These are phyloP conservation scores for Casuarina glauca DNA, from an alignment of 306 rosid species.

Conservation along the genomic window DNA sequence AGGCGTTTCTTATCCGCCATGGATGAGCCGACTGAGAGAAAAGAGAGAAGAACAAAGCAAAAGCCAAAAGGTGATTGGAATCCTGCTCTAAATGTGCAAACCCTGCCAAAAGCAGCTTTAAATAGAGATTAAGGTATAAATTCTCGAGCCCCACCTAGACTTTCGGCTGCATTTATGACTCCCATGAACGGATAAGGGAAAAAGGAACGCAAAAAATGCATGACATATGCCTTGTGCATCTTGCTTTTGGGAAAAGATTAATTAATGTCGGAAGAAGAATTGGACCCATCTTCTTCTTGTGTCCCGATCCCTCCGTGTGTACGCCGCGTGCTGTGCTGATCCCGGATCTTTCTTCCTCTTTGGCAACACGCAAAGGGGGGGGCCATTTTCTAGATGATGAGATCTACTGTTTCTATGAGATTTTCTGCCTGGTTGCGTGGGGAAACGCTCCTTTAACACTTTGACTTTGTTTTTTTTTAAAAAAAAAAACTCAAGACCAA, in stretches of 20 bases:
- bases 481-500: too few relatives aligned
- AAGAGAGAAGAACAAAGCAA: too few relatives aligned
- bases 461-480: neutral
- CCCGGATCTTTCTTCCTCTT: constrained; percentile 8
- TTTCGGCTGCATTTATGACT: neutral
- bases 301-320: constrained; percentile 23
- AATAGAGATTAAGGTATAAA: neutral
- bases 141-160: neutral
- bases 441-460: neutral
- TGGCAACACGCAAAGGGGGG: constrained; percentile 9
- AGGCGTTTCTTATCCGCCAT: neutral
- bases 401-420: neutral
- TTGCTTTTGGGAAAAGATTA: neutral
- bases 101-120: neutral
- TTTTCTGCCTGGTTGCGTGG: neutral
- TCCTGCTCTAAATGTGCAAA: neutral
- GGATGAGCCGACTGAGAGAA: too few relatives aligned
- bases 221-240: neutral
- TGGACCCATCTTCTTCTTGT: neutral
- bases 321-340: constrained; percentile 20
- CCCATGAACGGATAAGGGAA: neutral
- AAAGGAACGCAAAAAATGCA: neutral
- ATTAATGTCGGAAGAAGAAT: neutral
- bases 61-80: too few relatives aligned
- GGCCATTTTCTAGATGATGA: neutral